A percentile compares a stretch with the other conserved stretches of the same genome.
phyloP scores from a whole-genome alignment of 2,329 filamentous ascomycete genomes.

The Raffaelea arxii region DNA sequence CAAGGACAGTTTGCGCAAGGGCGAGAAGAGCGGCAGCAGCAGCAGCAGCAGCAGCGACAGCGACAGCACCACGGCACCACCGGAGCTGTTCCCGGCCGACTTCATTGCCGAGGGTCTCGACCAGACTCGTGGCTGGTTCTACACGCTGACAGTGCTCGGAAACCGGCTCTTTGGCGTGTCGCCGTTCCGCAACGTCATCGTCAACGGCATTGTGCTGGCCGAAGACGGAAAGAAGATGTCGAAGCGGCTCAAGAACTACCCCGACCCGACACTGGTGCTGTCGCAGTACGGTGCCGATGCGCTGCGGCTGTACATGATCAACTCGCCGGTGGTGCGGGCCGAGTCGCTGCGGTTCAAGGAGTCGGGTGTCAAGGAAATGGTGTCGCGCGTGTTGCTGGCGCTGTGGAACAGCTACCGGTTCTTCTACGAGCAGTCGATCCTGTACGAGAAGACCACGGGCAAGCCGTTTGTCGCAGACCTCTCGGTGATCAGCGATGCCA shows the following conservation, averaged over 20 bases:
- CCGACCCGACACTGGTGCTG: slow-evolving; percentile 76
- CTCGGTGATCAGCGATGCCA: slow-evolving; percentile 26
- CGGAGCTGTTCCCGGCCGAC: slow-evolving; percentile 37
- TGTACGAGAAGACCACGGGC: slow-evolving; percentile 77
- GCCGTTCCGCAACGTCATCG: slow-evolving; percentile 67
- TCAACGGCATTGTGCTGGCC: slow-evolving; percentile 44
- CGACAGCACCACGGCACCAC: slow-evolving; percentile 8
- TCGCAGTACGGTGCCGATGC: slow-evolving; percentile 85
- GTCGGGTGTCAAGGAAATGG: slow-evolving; percentile 84
- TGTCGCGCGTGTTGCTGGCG: slow-evolving; percentile 81
- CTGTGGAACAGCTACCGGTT: slow-evolving; percentile 98
- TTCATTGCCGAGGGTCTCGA: slow-evolving; percentile 46
- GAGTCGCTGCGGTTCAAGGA: slow-evolving; percentile 91
- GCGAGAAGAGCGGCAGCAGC: too few relatives aligned
- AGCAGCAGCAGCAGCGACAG: slow-evolving; percentile 80
- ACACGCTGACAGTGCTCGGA: slow-evolving; percentile 80
- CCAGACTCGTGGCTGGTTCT: slow-evolving; percentile 95
- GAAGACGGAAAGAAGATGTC: slow-evolving; percentile 93
- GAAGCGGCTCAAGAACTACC: slow-evolving; percentile 93
- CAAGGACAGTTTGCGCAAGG: too few relatives aligned
- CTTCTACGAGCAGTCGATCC: slow-evolving; percentile 77
- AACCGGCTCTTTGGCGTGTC: slow-evolving; percentile 56
- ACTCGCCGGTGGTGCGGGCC: slow-evolving; percentile 87
- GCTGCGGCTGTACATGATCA: slow-evolving; percentile 89
- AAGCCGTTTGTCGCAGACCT: slow-evolving; percentile 74